Evolutionary conservation across 2,329 filamentous ascomycete species (phyloP).

Genomic region (Aspergillus sp.): DNA sequence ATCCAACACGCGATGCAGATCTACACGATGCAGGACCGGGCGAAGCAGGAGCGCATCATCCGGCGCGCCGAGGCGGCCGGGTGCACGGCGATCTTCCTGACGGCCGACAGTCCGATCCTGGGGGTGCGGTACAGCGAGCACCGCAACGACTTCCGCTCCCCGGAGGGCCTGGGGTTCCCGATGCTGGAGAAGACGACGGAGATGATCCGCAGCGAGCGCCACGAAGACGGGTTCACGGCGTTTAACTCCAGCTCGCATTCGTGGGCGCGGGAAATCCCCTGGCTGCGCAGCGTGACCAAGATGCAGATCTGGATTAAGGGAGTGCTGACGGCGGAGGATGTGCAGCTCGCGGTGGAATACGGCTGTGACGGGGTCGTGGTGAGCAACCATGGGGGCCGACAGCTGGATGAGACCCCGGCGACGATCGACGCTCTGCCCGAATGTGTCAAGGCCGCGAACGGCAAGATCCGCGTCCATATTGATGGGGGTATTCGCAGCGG

Average conservation of each 20-base stretch:
- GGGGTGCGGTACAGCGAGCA: slow-evolving; percentile 55
- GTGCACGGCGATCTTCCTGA: slow-evolving; percentile 53
- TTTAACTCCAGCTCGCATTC: slow-evolving; percentile 25
- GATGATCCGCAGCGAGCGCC: slow-evolving; percentile 20
- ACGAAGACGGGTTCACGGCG: slow-evolving; percentile 22
- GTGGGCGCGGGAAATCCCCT: slow-evolving; percentile 52
- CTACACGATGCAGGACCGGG: slow-evolving; percentile 24
- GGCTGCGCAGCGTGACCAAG: slow-evolving; percentile 48
- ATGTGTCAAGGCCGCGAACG: slow-evolving; percentile 26
- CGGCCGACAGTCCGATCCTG: slow-evolving; percentile 55
- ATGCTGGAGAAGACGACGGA: slow-evolving; percentile 30
- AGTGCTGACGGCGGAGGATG: slow-evolving; percentile 35
- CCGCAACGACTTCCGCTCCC: slow-evolving; percentile 51
- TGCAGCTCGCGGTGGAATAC: slow-evolving; percentile 33
- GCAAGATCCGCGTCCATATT: slow-evolving; percentile 32
- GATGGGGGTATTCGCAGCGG: slow-evolving; percentile 36
- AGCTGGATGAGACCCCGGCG: slow-evolving; percentile 36
- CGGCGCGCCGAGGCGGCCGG: slow-evolving; percentile 32
- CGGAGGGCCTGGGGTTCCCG: slow-evolving; percentile 41
- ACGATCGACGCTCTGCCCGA: slow-evolving; percentile 37
- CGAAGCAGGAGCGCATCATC: slow-evolving; percentile 25
- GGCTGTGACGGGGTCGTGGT: slow-evolving; percentile 38
- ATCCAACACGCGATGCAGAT: slow-evolving; percentile 26
- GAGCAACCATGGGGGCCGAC: slow-evolving; percentile 39
- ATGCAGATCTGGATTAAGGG: slow-evolving; percentile 43